Percentiles rank a stretch among this genome's conserved stretches.
Conservation (phyloP, 805 yeast species). For the Kazachstania psychrophila region DNA sequence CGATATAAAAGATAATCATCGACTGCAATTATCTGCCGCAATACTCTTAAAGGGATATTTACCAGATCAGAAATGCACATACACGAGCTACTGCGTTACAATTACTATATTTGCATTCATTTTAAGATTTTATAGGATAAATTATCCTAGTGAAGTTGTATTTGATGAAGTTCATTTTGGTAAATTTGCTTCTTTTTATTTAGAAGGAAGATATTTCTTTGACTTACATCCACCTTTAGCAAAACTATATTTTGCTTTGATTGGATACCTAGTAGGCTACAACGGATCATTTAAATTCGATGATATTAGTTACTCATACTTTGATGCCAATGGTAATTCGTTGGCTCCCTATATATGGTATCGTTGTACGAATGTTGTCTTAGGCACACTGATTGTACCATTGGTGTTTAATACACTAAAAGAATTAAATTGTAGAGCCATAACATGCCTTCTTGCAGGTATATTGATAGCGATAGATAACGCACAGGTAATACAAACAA, state of each 20-base stretch:
- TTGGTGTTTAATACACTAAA: constrained; percentile 75
- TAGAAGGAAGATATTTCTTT: constrained; percentile 85
- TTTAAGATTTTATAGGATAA: constrained; percentile 52
- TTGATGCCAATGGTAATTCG: constrained; percentile 57
- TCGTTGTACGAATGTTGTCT: constrained; percentile 64
- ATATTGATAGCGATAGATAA: constrained; percentile 73
- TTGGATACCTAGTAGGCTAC: constrained; percentile 82
- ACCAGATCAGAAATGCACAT: constrained; percentile 22
- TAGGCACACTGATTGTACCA: constrained; percentile 78
- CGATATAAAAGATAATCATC: not conserved
- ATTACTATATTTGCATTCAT: constrained; percentile 62
- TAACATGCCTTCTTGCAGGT: constrained; percentile 68
- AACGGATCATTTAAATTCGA: constrained; percentile 87
- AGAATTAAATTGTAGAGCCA: constrained; percentile 69
- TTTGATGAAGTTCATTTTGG: constrained; percentile 87
- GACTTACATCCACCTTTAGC: constrained; percentile 98
- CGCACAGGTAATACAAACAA: constrained; percentile 83
- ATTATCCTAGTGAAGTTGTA: constrained; percentile 64
- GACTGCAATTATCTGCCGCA: not conserved
- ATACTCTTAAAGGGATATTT: not conserved
- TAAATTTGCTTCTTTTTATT: constrained; percentile 73
- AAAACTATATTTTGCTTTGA: constrained; percentile 78
- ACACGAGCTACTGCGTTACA: constrained; percentile 41
- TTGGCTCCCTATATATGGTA: constrained; percentile 80
- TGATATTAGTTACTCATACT: constrained; percentile 51